phyloP scores from a whole-genome alignment of 768 basidiomycete species.

The Tulasnella sp. region DNA sequence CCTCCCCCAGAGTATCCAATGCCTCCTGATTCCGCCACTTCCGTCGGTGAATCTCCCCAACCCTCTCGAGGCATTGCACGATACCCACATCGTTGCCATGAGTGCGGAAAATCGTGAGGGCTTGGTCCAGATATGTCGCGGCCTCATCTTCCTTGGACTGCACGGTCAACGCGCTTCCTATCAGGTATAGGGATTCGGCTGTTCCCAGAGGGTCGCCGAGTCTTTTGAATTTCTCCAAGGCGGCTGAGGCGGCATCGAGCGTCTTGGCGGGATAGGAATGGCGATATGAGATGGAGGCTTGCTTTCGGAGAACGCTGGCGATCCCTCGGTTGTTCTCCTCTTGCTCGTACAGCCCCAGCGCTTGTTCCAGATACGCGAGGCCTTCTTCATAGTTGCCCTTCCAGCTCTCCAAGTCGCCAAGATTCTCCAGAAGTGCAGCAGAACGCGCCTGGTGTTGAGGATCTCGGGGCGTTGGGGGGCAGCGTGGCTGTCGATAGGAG shows the following conservation, averaged over 20 bases:
- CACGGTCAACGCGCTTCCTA: not conserved
- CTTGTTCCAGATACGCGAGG: not conserved
- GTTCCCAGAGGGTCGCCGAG: not conserved
- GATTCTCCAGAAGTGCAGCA: not conserved
- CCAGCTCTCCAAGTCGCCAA: slow-evolving; percentile 2
- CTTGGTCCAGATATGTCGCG: not conserved
- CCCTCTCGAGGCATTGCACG: not conserved
- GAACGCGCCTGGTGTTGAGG: not conserved
- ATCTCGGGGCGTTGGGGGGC: not conserved
- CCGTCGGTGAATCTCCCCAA: not conserved
- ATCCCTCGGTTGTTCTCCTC: not conserved
- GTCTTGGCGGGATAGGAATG: not conserved
- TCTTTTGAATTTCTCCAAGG: not conserved
- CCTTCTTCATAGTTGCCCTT: not conserved
- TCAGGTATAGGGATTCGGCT: not conserved
- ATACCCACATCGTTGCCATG: not conserved
- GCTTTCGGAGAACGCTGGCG: not conserved
- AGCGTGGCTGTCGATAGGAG: not conserved
- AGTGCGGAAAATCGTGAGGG: not conserved
- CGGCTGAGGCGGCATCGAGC: not conserved
- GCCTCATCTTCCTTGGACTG: not conserved
- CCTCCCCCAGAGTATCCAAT: not conserved
- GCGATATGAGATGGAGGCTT: not conserved
- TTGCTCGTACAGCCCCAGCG: not conserved
- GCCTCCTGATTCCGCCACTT: not conserved